Conservation (phyloP, 1,284 basidiomycete genomes). For the Ustilago bromivora region DNA sequence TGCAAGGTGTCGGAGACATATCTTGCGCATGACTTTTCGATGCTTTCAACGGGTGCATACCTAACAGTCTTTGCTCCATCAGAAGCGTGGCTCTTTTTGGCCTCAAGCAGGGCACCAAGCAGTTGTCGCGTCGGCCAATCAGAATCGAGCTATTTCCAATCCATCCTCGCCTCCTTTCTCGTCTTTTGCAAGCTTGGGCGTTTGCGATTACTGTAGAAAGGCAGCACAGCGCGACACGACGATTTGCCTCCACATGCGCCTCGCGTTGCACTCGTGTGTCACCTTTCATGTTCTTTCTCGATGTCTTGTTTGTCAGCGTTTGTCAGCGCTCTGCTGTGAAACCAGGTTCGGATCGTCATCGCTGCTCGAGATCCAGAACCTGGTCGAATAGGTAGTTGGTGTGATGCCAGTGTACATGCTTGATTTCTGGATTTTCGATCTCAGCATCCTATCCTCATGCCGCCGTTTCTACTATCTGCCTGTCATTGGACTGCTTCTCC, state of each 20-base stretch:
- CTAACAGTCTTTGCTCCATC: neutral
- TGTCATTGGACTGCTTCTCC: neutral
- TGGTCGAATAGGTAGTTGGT: neutral
- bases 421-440: slow-evolving; percentile 24
- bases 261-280: slow-evolving; percentile 19
- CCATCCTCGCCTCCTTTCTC: slow-evolving; percentile 4
- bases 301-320: slow-evolving; percentile 33
- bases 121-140: slow-evolving; percentile 26
- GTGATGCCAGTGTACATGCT: slow-evolving; percentile 12
- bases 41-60: neutral
- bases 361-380: neutral
- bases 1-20: no score
- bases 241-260: slow-evolving; percentile 16
- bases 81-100: neutral
- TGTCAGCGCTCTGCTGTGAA: slow-evolving; percentile 18
- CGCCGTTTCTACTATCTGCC: neutral
- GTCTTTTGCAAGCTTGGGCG: neutral
- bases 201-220: neutral
- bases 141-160: slow-evolving; percentile 49
- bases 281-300: slow-evolving; percentile 1
- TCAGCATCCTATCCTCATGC: slow-evolving; percentile 11
- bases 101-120: neutral
- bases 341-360: slow-evolving; percentile 14
- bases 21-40: neutral
- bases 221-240: neutral